Percentiles rank a stretch among this genome's conserved stretches.
Evolutionary conservation across 805 yeast species (phyloP).

Genomic region (Lipomyces oligophaga): DNA sequence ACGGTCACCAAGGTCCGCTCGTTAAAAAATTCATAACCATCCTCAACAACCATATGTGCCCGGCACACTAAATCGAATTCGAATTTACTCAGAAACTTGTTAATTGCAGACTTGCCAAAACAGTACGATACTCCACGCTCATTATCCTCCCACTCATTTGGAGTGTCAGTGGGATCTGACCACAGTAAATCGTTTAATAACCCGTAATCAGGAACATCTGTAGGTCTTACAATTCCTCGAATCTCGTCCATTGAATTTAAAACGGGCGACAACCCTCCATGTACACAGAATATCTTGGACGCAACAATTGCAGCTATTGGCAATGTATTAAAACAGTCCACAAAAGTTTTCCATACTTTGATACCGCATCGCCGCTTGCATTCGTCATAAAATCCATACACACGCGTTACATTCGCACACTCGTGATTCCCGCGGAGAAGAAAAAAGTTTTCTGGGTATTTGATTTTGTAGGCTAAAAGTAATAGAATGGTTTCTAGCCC

Average conservation of each 20-base stretch:
- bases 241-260: conserved; percentile 71
- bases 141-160: conserved; percentile 83
- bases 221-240: conserved; percentile 69
- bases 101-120: conserved; percentile 73
- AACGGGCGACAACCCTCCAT: conserved; percentile 78
- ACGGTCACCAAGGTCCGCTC: conserved; percentile 69
- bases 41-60: conserved; percentile 86
- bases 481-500: conserved; percentile 86
- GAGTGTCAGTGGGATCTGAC: conserved; percentile 82
- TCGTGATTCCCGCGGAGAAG: conserved; percentile 94
- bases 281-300: conserved; percentile 88
- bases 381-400: conserved; percentile 96
- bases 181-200: conserved; percentile 71
- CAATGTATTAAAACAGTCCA: conserved; percentile 91
- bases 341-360: conserved; percentile 88
- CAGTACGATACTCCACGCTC: conserved; percentile 82
- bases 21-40: conserved; percentile 73
- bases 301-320: conserved; percentile 96
- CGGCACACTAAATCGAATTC: conserved; percentile 78
- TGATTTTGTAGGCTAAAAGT: conserved; percentile 86
- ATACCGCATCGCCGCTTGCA: conserved; percentile 90
- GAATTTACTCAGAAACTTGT: conserved; percentile 67
- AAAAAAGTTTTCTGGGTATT: conserved; percentile 94
- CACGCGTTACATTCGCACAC: conserved; percentile 93
- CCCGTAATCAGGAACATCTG: conserved; percentile 84